Evolutionary conservation across 2,329 filamentous ascomycete species (phyloP).

Genomic region (Botryotinia globosa): DNA sequence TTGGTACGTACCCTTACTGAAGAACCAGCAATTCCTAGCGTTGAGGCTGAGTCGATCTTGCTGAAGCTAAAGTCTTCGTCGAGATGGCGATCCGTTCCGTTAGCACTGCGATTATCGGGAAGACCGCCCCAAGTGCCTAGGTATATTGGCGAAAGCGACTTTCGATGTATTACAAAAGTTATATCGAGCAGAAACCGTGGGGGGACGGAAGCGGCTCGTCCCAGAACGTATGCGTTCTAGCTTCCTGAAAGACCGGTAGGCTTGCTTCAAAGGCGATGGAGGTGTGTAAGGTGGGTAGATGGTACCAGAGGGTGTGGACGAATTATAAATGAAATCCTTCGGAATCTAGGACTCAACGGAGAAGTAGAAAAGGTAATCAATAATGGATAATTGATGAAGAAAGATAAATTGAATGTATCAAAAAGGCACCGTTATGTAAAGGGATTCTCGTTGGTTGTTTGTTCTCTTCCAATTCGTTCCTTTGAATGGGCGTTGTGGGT

Average conservation of each 20-base stretch:
- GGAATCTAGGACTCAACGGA: not conserved
- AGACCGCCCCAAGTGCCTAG: not conserved
- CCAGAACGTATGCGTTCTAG: not conserved
- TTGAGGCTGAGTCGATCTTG: slow-evolving; percentile 4
- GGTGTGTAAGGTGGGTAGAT: not conserved
- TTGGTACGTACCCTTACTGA: slow-evolving; percentile 2
- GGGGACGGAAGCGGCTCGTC: slow-evolving; percentile 6
- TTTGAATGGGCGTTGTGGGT: too few species aligned
- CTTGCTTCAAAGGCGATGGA: not conserved
- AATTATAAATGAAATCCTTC: not conserved
- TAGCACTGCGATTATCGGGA: slow-evolving; percentile 9
- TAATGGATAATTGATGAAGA: not conserved
- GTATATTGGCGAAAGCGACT: not conserved
- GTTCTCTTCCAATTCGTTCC: not conserved
- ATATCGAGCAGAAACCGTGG: not conserved
- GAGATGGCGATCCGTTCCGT: not conserved
- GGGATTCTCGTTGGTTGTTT: not conserved
- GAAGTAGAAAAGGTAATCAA: not conserved
- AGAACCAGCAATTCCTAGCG: not conserved
- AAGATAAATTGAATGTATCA: not conserved
- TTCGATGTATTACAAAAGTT: not conserved
- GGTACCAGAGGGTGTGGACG: not conserved
- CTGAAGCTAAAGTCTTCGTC: slow-evolving; percentile 10
- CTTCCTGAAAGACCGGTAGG: not conserved
- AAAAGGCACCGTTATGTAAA: not conserved